phyloP scores from a whole-genome alignment of 129 eudicot species.

The Flaveria bidentis region DNA sequence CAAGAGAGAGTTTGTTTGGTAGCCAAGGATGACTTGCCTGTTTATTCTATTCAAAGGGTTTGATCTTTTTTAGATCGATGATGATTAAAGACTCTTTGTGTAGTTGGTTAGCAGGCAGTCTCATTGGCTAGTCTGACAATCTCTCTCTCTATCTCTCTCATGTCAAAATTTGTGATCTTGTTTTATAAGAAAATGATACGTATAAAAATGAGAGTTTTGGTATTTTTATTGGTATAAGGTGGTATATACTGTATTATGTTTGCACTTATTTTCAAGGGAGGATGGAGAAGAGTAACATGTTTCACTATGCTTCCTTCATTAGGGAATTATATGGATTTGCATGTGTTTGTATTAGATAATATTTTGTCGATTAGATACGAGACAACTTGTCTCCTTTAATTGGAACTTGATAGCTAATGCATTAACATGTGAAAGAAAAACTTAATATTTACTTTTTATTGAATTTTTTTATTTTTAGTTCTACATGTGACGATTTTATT shows the following conservation, averaged over 20 bases:
- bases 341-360: too few species aligned
- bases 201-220: not conserved
- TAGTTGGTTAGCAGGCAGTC: slow-evolving; percentile 50
- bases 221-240: not conserved
- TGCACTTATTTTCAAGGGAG: not conserved
- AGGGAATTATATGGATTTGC: not conserved
- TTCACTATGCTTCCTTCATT: not conserved
- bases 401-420: too few species aligned
- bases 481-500: too few species aligned
- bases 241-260: too few species aligned
- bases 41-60: slow-evolving; percentile 27
- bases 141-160: slow-evolving; percentile 38
- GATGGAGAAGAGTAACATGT: not conserved
- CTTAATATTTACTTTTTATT: too few species aligned
- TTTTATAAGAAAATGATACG: not conserved
- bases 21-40: slow-evolving; percentile 84
- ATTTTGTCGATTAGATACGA: too few species aligned
- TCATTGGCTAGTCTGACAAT: slow-evolving; percentile 49
- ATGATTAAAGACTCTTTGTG: slow-evolving; percentile 14
- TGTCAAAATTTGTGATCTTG: slow-evolving; percentile 34
- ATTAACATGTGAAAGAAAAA: too few species aligned
- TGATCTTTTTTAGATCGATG: not conserved
- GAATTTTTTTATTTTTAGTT: too few species aligned
- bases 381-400: too few species aligned
- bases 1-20: slow-evolving; percentile 43